Evolutionary conservation across 2,329 filamentous ascomycete species (phyloP).

Genomic region (Colletotrichum sp.): DNA sequence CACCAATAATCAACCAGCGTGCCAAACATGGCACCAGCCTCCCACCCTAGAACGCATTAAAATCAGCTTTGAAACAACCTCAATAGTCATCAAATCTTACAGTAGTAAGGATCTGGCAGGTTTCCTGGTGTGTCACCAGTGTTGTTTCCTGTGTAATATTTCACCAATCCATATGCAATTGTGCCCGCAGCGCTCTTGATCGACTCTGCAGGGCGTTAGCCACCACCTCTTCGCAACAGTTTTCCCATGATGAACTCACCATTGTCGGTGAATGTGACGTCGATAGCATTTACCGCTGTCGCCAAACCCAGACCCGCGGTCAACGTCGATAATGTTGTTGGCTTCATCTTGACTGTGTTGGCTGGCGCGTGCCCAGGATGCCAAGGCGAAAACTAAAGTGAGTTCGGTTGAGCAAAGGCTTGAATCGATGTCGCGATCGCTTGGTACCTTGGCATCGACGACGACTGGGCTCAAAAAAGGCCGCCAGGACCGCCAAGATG

Average conservation of each 20-base stretch:
- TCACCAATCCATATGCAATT: conserved; percentile 40
- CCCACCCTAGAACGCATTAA: conserved; percentile 61
- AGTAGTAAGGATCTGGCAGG: conserved; percentile 62
- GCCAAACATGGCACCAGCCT: conserved; percentile 74
- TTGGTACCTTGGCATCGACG: background rate
- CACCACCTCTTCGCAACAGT: background rate
- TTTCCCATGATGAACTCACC: background rate
- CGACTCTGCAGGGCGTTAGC: background rate
- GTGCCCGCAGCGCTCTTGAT: conserved; percentile 43
- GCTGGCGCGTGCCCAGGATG: background rate
- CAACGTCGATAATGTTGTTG: background rate
- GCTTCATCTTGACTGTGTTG: background rate
- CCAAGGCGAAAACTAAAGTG: background rate
- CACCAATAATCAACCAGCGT: conserved; percentile 76
- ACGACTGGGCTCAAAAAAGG: background rate
- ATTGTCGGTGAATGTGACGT: background rate
- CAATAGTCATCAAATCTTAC: conserved; percentile 20
- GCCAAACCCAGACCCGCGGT: background rate
- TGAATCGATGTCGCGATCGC: background rate
- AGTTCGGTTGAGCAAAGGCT: background rate
- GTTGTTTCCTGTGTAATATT: conserved; percentile 57
- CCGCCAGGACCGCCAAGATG: background rate
- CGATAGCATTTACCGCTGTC: background rate
- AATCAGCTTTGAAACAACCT: conserved; percentile 41
- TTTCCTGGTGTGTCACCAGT: conserved; percentile 64